Evolutionary conservation across 2,329 filamentous ascomycete genomes (phyloP), one percentile per base, ranked within the genome.

Genomic region (Zymoseptoria crescenta): DNA sequence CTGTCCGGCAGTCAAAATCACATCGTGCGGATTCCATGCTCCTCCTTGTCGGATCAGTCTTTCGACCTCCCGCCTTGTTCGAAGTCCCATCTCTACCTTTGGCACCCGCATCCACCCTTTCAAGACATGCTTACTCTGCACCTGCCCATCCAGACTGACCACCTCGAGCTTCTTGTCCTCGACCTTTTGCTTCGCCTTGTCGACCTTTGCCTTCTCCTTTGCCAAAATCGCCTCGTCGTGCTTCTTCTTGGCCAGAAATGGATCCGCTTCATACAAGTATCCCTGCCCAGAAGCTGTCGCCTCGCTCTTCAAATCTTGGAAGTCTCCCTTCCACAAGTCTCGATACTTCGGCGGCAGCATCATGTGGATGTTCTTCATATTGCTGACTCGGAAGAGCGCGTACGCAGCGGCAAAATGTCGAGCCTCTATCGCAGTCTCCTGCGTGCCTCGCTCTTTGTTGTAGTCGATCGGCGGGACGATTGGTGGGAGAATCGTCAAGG

Each of bases 221-320:
- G 84, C 80, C 1, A 83, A 85, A 63, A 88, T 89, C 8, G 88
- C 87, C 68, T 91, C 88, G 66, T 96, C 88, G 56, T 89, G 81
- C 73, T 95, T 89, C 65, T 87, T 83, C 63, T 88, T 81, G 0
- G 90, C 87, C 60, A 87, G 83, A 76, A 99, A 99, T 0, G 94
- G 94, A 69, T 99, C 94, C 9, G 91, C 91, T 67, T 96, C 92
- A 73, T 97, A 99, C 83, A 96, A 87, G 88, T 92, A 96, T 0
- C 79, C 87, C 63, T 84, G 84, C 6, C 82, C 91, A 49, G 89
- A 86, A 69, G 86, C 88, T 54, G 90, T 79, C 68, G 96, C 93
- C 66, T 86, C 83, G 64, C 84, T 84, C 75, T 96, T 97, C 63
- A 97, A 77, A 3, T 85, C 82, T 62, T 88, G 83, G 66, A 99